Conservation (phyloP, 805 yeast species). For the Diddensiella santjacobensis region DNA sequence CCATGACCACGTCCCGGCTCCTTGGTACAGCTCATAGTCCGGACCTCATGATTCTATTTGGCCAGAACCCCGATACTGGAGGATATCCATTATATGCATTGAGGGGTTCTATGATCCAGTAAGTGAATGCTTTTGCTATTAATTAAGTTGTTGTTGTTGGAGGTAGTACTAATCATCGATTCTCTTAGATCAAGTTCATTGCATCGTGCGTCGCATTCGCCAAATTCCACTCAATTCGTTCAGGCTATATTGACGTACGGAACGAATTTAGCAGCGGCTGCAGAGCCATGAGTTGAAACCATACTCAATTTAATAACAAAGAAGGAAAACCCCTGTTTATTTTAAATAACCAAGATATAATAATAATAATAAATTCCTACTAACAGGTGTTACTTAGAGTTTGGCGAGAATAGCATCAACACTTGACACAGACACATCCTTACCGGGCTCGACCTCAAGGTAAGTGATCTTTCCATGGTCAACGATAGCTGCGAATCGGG, state of each 20-base stretch:
- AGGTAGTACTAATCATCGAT: no score
- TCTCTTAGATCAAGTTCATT: not conserved
- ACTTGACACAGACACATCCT: constrained; percentile 45
- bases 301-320: not conserved
- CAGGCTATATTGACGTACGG: constrained; percentile 1
- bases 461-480: constrained; percentile 53
- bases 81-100: constrained; percentile 14
- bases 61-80: constrained; percentile 2
- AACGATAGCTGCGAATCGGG: constrained; percentile 70
- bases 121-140: not conserved
- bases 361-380: not conserved
- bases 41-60: constrained; percentile 8
- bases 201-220: constrained; percentile 1
- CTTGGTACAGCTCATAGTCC: constrained; percentile 2
- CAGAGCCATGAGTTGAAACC: not conserved
- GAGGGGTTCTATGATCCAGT: constrained; percentile 6
- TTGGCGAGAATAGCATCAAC: constrained; percentile 42
- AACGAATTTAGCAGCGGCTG: not conserved
- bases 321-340: no score
- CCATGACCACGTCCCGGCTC: not conserved
- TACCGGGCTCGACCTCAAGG: constrained; percentile 45
- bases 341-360: constrained; percentile 4
- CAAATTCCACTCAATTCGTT: not conserved
- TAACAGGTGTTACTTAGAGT: constrained; percentile 24
- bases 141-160: not conserved